These are phyloP conservation scores for Porcisia deanei DNA, from an alignment of 208 protist species.

Conservation along the genomic window DNA sequence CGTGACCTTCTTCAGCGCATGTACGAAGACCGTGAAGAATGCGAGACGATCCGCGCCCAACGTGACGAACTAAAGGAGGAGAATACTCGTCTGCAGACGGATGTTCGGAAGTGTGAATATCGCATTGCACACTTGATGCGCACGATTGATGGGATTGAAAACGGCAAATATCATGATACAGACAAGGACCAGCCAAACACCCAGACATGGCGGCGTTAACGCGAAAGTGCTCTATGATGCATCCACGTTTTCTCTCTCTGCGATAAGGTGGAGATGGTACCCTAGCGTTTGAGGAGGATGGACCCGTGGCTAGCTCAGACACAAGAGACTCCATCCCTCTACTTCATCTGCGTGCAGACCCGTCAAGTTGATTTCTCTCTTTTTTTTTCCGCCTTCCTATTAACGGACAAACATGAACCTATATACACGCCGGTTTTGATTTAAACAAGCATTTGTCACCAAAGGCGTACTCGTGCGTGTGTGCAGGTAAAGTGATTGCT, in stretches of 20 bases:
- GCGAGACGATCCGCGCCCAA: slow-evolving; percentile 72
- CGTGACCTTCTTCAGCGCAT: slow-evolving; percentile 62
- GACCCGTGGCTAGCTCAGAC: neutral
- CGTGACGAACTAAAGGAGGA: slow-evolving; percentile 79
- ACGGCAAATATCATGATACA: neutral
- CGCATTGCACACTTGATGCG: slow-evolving; percentile 85
- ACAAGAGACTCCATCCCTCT: neutral
- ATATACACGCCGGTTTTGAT: too few relatives aligned
- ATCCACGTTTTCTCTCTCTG: neutral
- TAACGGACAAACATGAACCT: too few relatives aligned
- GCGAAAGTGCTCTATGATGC: neutral
- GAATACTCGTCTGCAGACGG: slow-evolving; percentile 65
- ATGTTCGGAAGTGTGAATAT: slow-evolving; percentile 79
- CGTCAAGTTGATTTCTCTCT: too few relatives aligned
- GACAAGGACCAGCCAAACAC: neutral
- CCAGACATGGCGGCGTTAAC: neutral
- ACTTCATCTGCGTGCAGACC: neutral
- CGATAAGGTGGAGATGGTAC: neutral
- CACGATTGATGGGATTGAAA: slow-evolving; percentile 76
- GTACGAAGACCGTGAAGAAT: slow-evolving; percentile 75
- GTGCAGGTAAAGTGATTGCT: too few relatives aligned
- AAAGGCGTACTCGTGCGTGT: too few relatives aligned
- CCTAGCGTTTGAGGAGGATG: too few relatives aligned
- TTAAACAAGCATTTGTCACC: too few relatives aligned
- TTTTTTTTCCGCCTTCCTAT: too few relatives aligned